A percentile compares a stretch with the other conserved stretches of the same genome.
These are phyloP conservation scores for Salinomyces thailandicus DNA, from an alignment of 2,329 filamentous ascomycete genomes.

Conservation along the genomic window DNA sequence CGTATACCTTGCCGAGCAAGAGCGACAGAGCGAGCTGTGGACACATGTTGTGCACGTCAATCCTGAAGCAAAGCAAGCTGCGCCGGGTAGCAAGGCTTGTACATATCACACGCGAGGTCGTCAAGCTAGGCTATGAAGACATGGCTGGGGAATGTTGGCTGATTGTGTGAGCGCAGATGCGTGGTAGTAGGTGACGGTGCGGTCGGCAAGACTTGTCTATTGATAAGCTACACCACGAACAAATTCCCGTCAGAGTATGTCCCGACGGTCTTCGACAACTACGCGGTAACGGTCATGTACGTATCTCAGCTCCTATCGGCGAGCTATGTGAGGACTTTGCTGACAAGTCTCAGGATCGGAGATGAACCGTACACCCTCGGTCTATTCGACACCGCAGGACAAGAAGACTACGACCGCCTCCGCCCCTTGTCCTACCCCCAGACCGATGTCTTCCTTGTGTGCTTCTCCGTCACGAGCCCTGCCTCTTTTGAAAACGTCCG, in stretches of 20 bases:
- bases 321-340: background rate
- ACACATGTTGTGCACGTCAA: no score
- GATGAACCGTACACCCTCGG: slow-evolving; percentile 97
- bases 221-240: slow-evolving; percentile 99
- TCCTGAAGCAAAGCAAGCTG: no score
- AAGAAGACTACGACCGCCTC: slow-evolving; percentile 98
- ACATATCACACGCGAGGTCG: slow-evolving; percentile 1
- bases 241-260: slow-evolving; percentile 99
- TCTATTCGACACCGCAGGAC: slow-evolving; percentile 95
- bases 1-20: no score
- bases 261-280: slow-evolving; percentile 98
- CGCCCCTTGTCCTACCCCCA: slow-evolving; percentile 95
- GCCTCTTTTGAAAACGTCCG: slow-evolving; percentile 98
- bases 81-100: background rate
- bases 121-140: no score
- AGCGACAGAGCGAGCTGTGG: no score
- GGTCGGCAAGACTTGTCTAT: slow-evolving; percentile 95
- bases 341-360: slow-evolving; percentile 64
- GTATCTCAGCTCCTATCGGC: slow-evolving; percentile 5
- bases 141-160: no score
- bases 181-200: slow-evolving; percentile 99
- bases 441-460: slow-evolving; percentile 97
- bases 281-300: slow-evolving; percentile 94
- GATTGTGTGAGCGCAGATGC: slow-evolving; percentile 52
- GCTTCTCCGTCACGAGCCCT: slow-evolving; percentile 95